Percentiles rank a stretch among this genome's conserved stretches.
Conservation (phyloP, 2,329 filamentous ascomycete genomes). For the Ascochyta viciae-villosae region DNA sequence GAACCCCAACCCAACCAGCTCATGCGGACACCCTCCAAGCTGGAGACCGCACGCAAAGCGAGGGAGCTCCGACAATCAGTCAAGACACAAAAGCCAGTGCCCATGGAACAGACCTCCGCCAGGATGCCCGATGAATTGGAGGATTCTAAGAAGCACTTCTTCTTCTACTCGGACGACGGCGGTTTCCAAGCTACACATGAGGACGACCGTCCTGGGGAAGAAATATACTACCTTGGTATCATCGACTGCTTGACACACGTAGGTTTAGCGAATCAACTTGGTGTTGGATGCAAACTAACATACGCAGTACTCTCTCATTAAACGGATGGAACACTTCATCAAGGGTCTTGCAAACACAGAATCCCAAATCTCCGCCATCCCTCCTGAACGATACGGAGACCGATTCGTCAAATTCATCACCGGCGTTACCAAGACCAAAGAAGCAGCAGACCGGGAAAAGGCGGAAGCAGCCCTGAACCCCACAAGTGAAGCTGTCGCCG, state of each 20-base stretch:
- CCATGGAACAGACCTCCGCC: slow-evolving; percentile 80
- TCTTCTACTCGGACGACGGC: slow-evolving; percentile 94
- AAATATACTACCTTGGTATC: slow-evolving; percentile 97
- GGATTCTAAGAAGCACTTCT: slow-evolving; percentile 71
- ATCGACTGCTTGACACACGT: slow-evolving; percentile 98
- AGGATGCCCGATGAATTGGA: slow-evolving; percentile 89
- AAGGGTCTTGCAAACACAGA: slow-evolving; percentile 88
- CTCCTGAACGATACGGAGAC: slow-evolving; percentile 89
- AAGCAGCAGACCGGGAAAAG: slow-evolving; percentile 73
- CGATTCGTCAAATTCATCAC: slow-evolving; percentile 93
- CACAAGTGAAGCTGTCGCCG: slow-evolving; percentile 48
- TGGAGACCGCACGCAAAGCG: slow-evolving; percentile 90
- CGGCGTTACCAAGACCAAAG: slow-evolving; percentile 85
- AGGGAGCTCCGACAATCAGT: slow-evolving; percentile 91
- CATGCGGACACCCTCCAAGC: slow-evolving; percentile 87
- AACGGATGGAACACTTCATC: slow-evolving; percentile 96
- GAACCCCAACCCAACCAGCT: slow-evolving; percentile 68
- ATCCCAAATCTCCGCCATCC: slow-evolving; percentile 88
- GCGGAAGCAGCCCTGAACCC: slow-evolving; percentile 44
- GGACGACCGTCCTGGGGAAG: slow-evolving; percentile 81
- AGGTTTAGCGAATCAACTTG: slow-evolving; percentile 54
- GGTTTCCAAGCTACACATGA: slow-evolving; percentile 93
- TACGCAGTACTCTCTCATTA: slow-evolving; percentile 86
- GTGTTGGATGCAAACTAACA: slow-evolving; percentile 29
- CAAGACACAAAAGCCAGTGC: slow-evolving; percentile 90